These are phyloP conservation scores for Leccinum obscurum DNA, from an alignment of 768 basidiomycete species.

Conservation along the genomic window DNA sequence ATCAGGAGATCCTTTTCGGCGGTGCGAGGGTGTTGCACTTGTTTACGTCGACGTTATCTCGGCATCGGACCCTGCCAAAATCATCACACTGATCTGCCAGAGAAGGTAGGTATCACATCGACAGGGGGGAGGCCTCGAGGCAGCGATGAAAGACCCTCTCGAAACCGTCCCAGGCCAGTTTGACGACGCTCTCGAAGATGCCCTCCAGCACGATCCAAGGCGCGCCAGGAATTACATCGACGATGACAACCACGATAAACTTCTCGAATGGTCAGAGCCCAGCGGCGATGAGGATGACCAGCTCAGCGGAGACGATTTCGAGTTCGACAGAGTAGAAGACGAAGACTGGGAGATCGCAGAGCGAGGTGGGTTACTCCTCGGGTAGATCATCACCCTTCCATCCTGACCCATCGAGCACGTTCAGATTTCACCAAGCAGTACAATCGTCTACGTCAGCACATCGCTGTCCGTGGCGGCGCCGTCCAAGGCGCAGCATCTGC, in stretches of 20 bases:
- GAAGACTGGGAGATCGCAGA: slow-evolving; percentile 90
- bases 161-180: slow-evolving; percentile 55
- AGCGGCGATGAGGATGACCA: slow-evolving; percentile 30
- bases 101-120: not conserved
- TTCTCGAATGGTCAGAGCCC: slow-evolving; percentile 32
- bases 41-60: slow-evolving; percentile 13
- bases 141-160: slow-evolving; percentile 13
- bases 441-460: slow-evolving; percentile 91
- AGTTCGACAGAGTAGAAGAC: slow-evolving; percentile 69
- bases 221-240: slow-evolving; percentile 47
- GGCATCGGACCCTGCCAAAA: not conserved
- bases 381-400: not conserved
- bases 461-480: slow-evolving; percentile 75
- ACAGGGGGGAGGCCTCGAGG: slow-evolving; percentile 14
- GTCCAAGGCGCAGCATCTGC: slow-evolving; percentile 60
- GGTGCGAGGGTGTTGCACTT: slow-evolving; percentile 21
- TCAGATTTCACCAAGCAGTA: slow-evolving; percentile 98
- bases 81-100: not conserved
- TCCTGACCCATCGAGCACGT: slow-evolving; percentile 4
- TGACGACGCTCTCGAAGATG: slow-evolving; percentile 53
- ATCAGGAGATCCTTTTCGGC: slow-evolving; percentile 2
- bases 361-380: slow-evolving; percentile 51
- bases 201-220: slow-evolving; percentile 13
- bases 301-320: slow-evolving; percentile 50
- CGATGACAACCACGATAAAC: slow-evolving; percentile 21